These are phyloP conservation scores for Juncus inflexus DNA, from an alignment of 176 grass and related monocot genomes.

Conservation along the genomic window DNA sequence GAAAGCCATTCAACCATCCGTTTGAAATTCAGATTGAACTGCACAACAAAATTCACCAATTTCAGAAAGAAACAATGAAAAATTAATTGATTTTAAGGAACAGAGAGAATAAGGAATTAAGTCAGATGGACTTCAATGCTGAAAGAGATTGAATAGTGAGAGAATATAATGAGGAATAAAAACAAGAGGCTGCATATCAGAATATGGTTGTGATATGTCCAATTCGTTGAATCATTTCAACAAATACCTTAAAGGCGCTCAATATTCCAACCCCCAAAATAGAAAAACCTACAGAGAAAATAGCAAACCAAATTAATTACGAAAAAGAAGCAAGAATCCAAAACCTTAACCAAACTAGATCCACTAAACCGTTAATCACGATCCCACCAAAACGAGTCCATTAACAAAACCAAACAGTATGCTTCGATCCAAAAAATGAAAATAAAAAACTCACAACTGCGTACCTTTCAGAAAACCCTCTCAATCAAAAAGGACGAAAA, in stretches of 20 bases:
- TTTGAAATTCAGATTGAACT: slow-evolving; percentile 9
- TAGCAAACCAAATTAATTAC: too few species aligned
- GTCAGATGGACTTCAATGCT: neutral
- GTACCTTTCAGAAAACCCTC: too few species aligned
- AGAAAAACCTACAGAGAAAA: neutral
- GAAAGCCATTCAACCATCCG: slow-evolving; percentile 27
- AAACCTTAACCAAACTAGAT: too few species aligned
- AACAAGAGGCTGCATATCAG: neutral
- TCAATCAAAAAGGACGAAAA: too few species aligned
- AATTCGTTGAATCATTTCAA: slow-evolving; percentile 11
- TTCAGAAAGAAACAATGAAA: slow-evolving; percentile 8
- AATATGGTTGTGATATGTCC: neutral
- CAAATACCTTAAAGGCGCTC: slow-evolving; percentile 12
- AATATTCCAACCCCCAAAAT: slow-evolving; percentile 11
- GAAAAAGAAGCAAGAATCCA: too few species aligned
- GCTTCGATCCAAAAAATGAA: too few species aligned
- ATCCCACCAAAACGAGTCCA: too few species aligned
- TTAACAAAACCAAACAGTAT: too few species aligned
- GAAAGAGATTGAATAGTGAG: too few species aligned
- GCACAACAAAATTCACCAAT: neutral
- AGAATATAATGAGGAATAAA: too few species aligned
- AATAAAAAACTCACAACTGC: too few species aligned
- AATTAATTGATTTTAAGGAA: neutral
- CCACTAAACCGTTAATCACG: too few species aligned
- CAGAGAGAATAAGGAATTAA: neutral